A percentile compares a stretch with the other conserved stretches of the same genome.
Conservation (phyloP, 2,329 filamentous ascomycete species). For the Cordyceps tenuipes region DNA sequence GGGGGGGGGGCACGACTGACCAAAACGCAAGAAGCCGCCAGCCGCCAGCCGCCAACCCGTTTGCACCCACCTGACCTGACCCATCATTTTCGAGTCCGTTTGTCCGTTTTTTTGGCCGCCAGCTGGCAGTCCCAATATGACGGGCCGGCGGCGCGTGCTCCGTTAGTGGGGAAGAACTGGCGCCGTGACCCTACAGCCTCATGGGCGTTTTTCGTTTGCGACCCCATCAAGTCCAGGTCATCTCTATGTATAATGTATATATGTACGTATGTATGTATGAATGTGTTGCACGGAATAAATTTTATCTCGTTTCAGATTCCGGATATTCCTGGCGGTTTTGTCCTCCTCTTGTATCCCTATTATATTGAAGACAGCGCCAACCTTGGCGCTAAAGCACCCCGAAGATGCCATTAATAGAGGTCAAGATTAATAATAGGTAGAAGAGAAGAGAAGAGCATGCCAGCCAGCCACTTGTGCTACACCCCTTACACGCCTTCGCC, state of each 20-base stretch:
- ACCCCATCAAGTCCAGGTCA: neutral
- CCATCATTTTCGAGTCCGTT: neutral
- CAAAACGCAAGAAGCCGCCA: neutral
- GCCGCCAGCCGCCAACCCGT: too few relatives aligned
- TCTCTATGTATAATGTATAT: too few relatives aligned
- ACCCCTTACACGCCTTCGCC: too few relatives aligned
- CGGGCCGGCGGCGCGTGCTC: neutral
- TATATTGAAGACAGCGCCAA: too few relatives aligned
- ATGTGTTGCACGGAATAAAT: neutral
- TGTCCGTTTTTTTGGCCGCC: neutral
- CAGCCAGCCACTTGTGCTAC: too few relatives aligned
- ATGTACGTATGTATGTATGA: neutral
- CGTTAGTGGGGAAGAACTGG: neutral
- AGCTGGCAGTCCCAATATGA: slow-evolving; percentile 6
- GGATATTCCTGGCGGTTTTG: too few relatives aligned
- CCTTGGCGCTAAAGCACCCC: too few relatives aligned
- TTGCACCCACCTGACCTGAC: slow-evolving; percentile 7
- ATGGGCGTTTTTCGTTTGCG: neutral
- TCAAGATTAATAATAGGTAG: too few relatives aligned
- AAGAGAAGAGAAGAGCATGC: too few relatives aligned
- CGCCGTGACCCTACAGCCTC: neutral
- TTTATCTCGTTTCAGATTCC: too few relatives aligned
- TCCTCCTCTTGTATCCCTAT: too few relatives aligned
- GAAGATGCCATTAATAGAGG: too few relatives aligned
- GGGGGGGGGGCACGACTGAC: neutral